Evolutionary conservation across 768 basidiomycete species (phyloP).

Genomic region (Panellus pusillus): DNA sequence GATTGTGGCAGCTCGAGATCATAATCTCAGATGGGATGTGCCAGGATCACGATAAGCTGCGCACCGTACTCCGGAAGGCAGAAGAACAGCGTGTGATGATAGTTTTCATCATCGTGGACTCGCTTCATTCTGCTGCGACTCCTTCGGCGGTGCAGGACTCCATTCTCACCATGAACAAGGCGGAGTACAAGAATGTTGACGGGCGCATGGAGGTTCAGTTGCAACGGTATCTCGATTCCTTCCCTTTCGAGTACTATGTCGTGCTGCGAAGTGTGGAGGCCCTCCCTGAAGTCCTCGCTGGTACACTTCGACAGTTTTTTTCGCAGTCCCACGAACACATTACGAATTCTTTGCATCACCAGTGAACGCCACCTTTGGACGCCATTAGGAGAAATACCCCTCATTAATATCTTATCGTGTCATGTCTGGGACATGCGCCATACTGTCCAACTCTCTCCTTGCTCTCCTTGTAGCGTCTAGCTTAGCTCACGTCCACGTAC

Average conservation of each 20-base stretch:
- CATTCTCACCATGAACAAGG: constrained; percentile 91
- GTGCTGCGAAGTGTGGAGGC: constrained; percentile 90
- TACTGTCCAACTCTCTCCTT: constrained; percentile 1
- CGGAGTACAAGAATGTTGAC: constrained; percentile 77
- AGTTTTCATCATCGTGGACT: constrained; percentile 94
- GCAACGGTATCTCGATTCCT: constrained; percentile 89
- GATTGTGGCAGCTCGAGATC: constrained; percentile 98
- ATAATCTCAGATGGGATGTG: constrained; percentile 99
- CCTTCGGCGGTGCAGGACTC: constrained; percentile 52
- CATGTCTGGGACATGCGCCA: constrained; percentile 20
- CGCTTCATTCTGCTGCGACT: constrained; percentile 56
- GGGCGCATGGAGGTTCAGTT: constrained; percentile 86
- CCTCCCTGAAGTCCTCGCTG: constrained; percentile 84
- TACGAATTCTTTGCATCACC: constrained; percentile 29
- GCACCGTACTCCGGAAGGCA: constrained; percentile 77
- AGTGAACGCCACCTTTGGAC: constrained; percentile 7
- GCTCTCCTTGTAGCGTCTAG: constrained; percentile 22
- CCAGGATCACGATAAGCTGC: constrained; percentile 88
- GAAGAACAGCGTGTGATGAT: constrained; percentile 91
- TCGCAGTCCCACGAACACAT: constrained; percentile 28
- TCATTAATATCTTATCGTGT: constrained; percentile 12
- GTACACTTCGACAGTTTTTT: constrained; percentile 87
- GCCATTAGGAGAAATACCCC: constrained; percentile 11
- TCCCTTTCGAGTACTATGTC: constrained; percentile 98
- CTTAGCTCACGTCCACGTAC: background rate